Conservation (phyloP, 768 basidiomycete genomes). For the Hygrophoropsis aurantiaca region DNA sequence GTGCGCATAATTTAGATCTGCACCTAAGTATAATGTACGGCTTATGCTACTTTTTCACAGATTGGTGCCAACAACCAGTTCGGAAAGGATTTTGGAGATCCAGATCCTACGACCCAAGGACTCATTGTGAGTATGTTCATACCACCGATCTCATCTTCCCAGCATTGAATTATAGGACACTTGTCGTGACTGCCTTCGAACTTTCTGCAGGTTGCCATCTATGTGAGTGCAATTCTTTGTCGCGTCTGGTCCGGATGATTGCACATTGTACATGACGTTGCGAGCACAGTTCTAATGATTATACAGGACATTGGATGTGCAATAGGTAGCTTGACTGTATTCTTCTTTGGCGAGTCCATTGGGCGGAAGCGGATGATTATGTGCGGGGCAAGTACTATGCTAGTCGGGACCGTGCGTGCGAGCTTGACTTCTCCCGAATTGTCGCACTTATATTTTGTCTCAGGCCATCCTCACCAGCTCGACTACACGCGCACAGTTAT, state of each 20-base stretch:
- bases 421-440: background rate
- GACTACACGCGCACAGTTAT: slow-evolving; percentile 37
- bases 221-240: slow-evolving; percentile 19
- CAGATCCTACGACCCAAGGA: slow-evolving; percentile 37
- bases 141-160: too few species aligned
- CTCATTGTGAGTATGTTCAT: slow-evolving; percentile 31
- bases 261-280: too few species aligned
- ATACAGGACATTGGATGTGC: slow-evolving; percentile 43
- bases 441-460: background rate
- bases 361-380: slow-evolving; percentile 41
- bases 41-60: slow-evolving; percentile 11
- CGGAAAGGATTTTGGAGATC: slow-evolving; percentile 36
- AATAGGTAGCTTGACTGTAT: slow-evolving; percentile 35
- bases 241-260: too few species aligned
- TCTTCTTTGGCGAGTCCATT: slow-evolving; percentile 38
- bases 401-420: slow-evolving; percentile 36
- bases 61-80: slow-evolving; percentile 44
- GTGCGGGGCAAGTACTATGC: slow-evolving; percentile 35
- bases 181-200: too few species aligned
- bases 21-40: background rate
- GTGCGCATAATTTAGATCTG: slow-evolving; percentile 15
- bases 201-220: slow-evolving; percentile 30
- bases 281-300: too few species aligned
- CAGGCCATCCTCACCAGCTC: slow-evolving; percentile 40
- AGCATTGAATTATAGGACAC: background rate